Percentiles rank a stretch among this genome's conserved stretches.
phyloP scores from a whole-genome alignment of 129 eudicot species.

The Helichrysum umbraculigerum region DNA sequence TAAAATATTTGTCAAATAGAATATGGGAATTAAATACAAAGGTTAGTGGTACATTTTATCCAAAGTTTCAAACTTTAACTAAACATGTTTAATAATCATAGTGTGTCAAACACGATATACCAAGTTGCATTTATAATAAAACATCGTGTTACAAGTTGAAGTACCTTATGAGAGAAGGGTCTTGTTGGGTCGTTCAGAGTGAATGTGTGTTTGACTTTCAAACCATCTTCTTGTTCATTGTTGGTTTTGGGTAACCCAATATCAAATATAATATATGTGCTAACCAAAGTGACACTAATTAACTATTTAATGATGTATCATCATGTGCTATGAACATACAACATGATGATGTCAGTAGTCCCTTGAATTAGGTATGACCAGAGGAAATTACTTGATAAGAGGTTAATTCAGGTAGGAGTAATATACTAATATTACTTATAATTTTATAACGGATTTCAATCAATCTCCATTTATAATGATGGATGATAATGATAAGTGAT shows the following conservation, averaged over 20 bases:
- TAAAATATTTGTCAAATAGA: no score
- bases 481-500: no score
- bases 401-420: background rate
- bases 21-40: no score
- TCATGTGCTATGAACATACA: slow-evolving; percentile 9
- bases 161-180: background rate
- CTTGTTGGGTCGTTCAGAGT: background rate
- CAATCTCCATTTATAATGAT: background rate
- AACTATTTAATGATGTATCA: slow-evolving; percentile 17
- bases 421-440: background rate
- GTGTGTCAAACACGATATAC: background rate
- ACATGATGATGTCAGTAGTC: slow-evolving; percentile 9
- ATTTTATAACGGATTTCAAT: background rate
- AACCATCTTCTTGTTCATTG: slow-evolving; percentile 3
- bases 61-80: no score
- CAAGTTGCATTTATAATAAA: background rate
- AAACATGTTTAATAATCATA: background rate
- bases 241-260: background rate
- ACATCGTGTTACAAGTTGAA: slow-evolving; percentile 6
- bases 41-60: no score
- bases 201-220: slow-evolving; percentile 4
- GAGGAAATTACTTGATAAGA: background rate
- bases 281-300: slow-evolving; percentile 15
- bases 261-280: background rate
- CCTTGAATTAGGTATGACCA: slow-evolving; percentile 6